Evolutionary conservation across 495 filamentous ascomycete species (phyloP).

Genomic region (Hypomontagnella submonticulosa): DNA sequence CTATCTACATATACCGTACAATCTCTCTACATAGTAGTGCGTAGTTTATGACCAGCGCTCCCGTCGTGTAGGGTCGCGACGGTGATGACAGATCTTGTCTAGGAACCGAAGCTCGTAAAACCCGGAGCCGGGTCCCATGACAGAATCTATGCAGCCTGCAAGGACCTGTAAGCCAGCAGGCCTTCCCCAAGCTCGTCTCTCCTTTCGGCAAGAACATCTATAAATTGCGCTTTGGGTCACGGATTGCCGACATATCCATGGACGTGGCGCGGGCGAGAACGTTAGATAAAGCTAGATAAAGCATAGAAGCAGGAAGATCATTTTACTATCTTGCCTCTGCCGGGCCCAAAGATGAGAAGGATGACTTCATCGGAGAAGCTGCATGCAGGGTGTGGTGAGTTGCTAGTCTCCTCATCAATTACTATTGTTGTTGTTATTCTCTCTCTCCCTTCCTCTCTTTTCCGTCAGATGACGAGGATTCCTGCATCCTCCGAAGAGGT

Average conservation of each 20-base stretch:
- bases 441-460: conserved; percentile 25
- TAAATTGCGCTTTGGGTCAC: conserved; percentile 33
- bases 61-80: conserved; percentile 38
- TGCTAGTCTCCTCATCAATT: conserved; percentile 34
- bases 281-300: conserved; percentile 42
- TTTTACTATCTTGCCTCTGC: conserved; percentile 30
- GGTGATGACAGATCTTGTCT: conserved; percentile 45
- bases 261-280: conserved; percentile 32
- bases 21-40: conserved; percentile 15
- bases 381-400: conserved; percentile 38
- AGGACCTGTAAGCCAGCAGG: conserved; percentile 26
- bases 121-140: conserved; percentile 37
- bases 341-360: conserved; percentile 31
- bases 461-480: conserved; percentile 44
- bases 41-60: conserved; percentile 39
- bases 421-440: conserved; percentile 10
- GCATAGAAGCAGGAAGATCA: conserved; percentile 30
- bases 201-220: conserved; percentile 21
- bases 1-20: conserved; percentile 25
- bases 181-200: conserved; percentile 4
- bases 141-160: conserved; percentile 29
- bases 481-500: conserved; percentile 45
- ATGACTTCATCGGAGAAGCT: conserved; percentile 38
- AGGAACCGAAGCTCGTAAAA: conserved; percentile 40
- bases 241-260: conserved; percentile 32